Base-by-base conservation (phyloP, 805 yeast genomes). In the Metschnikowia similis region DNA sequence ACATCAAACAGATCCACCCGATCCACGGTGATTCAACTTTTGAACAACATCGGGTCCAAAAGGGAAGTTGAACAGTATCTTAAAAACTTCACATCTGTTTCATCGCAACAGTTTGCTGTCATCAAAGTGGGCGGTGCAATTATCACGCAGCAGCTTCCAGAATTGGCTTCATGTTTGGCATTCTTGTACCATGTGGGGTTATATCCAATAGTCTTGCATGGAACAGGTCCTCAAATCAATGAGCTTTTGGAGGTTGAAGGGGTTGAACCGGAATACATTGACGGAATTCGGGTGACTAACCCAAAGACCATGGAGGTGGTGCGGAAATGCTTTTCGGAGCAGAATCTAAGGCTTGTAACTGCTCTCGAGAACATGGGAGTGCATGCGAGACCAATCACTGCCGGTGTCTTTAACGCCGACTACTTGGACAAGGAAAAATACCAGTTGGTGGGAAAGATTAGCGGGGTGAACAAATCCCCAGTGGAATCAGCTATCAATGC, bases 71-170 rank as follows among this genome's bases (percentile, higher is more conserved):
- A 94, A 68, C 99, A 94, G 70, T 94, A 94, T 70, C 80, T 94
- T 63, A 91, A 90, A 67, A 92, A 92, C 69, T 94, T 94, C 77
- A 91, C 98, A 1, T 89, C 97, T 31, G 98, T 94, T 14, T 85
- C 90, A 6, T 91, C 90, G 59, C 98, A 94, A 66, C 97, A 94
- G 64, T 94, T 94, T 63, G 99, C 99, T 3, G 97, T 94, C 40
- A 94, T 94, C 70, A 94, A 94, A 68, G 99, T 94, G 40, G 99
- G 99, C 37, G 99, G 99, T 56, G 99, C 99, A 35, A 92, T 94
- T 62, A 94, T 94, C 67, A 92, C 98, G 42, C 95, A 94, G 59
- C 94, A 92, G 61, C 74, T 94, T 55, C 87, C 90, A 8, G 96
- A 92, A 71, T 75, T 94, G 59, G 99, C 99, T 0, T 88, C 96